These are phyloP conservation scores for Lipomyces spencermartinsiae DNA, from an alignment of 805 yeast genomes.

Conservation along the genomic window DNA sequence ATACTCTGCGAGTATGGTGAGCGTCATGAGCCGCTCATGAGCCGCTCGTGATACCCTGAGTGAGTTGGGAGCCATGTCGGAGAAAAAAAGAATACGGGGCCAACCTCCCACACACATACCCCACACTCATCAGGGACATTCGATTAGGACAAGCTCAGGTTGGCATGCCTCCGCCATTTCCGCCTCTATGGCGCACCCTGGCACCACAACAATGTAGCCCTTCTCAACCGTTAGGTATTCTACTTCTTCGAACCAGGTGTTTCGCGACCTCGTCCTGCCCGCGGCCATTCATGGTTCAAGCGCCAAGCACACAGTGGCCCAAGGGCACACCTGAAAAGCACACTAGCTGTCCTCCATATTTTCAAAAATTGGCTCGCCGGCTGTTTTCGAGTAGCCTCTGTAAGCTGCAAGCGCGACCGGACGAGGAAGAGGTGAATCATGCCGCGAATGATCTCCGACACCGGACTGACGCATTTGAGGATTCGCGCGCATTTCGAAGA, in stretches of 20 bases:
- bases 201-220: neutral
- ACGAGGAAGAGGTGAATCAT: neutral
- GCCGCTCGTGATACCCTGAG: neutral
- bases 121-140: neutral
- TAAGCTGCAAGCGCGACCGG: neutral
- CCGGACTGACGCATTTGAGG: neutral
- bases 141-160: conserved; percentile 1
- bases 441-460: neutral
- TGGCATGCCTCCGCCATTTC: neutral
- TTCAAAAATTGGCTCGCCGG: neutral
- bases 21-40: neutral
- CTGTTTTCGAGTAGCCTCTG: neutral
- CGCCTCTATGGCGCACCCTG: neutral
- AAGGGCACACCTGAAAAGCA: neutral
- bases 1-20: too few species aligned
- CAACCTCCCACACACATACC: neutral
- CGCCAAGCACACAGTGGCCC: neutral
- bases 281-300: neutral
- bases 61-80: neutral
- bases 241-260: neutral
- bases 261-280: neutral
- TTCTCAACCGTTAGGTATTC: neutral
- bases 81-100: neutral
- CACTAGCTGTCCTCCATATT: neutral
- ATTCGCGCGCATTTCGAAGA: conserved; percentile 1